Conservation (phyloP, 768 basidiomycete species). For the Dendrothele bispora region DNA sequence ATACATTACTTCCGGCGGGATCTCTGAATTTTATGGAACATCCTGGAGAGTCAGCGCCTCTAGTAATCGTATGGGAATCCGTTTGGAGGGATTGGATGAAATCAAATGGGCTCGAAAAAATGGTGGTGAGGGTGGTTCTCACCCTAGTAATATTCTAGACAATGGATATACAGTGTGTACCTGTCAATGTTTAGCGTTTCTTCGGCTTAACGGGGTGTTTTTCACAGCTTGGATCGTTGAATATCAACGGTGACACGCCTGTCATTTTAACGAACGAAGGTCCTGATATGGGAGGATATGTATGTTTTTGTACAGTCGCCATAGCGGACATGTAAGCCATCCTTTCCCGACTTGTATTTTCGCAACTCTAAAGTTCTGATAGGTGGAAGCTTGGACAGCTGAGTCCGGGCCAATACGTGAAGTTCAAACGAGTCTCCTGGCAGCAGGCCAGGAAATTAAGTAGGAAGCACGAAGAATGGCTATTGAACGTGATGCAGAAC, state of each 20-base stretch:
- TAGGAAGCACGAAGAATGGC: conserved; percentile 27
- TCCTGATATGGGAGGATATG: conserved; percentile 64
- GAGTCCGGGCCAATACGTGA: conserved; percentile 52
- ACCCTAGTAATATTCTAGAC: conserved; percentile 67
- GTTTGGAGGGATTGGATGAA: conserved; percentile 43
- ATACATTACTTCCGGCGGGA: conserved; percentile 51
- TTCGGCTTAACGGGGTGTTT: too few species aligned
- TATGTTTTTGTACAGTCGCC: conserved; percentile 55
- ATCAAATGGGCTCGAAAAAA: conserved; percentile 54
- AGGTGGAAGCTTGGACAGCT: conserved; percentile 75
- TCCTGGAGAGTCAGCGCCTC: conserved; percentile 54
- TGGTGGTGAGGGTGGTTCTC: conserved; percentile 68
- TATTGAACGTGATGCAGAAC: conserved; percentile 22
- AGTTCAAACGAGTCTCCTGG: conserved; percentile 52
- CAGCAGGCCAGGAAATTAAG: conserved; percentile 30
- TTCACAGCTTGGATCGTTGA: conserved; percentile 53
- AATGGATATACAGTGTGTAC: conserved; percentile 61
- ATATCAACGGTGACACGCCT: conserved; percentile 70
- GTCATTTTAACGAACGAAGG: conserved; percentile 64
- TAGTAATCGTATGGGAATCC: conserved; percentile 65
- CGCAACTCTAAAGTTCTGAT: not conserved
- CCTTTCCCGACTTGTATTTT: not conserved
- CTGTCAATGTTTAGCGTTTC: too few species aligned
- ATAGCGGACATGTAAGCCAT: conserved; percentile 47
- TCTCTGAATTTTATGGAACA: conserved; percentile 49